phyloP scores from a whole-genome alignment of 106 monocot genomes.

The Platanthera guangdongensis region DNA sequence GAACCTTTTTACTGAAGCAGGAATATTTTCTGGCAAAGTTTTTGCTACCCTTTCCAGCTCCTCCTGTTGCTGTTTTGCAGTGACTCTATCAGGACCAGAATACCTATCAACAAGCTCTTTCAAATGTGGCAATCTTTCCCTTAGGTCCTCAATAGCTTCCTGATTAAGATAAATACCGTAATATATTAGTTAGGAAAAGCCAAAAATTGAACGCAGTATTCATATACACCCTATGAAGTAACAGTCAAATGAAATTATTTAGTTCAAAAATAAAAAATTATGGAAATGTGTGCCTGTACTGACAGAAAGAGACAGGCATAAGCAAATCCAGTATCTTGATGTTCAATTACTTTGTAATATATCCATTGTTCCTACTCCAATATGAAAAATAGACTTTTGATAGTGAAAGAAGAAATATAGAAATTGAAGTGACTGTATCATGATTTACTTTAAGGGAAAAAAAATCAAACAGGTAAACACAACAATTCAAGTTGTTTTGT shows the following conservation, averaged over 20 bases:
- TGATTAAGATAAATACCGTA: conserved; percentile 15
- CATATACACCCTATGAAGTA: background rate
- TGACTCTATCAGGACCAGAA: conserved; percentile 73
- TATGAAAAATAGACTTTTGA: background rate
- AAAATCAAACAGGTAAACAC: background rate
- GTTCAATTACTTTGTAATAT: background rate
- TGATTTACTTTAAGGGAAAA: background rate
- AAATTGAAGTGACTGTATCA: background rate
- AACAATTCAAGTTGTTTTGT: background rate
- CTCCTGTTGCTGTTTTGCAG: conserved; percentile 80
- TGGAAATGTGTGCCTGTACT: background rate
- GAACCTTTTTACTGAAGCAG: conserved; percentile 80
- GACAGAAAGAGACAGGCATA: background rate
- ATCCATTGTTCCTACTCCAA: background rate
- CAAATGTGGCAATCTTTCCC: conserved; percentile 50
- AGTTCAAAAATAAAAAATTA: background rate
- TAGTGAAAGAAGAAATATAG: background rate
- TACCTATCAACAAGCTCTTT: conserved; percentile 74
- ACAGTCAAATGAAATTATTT: background rate
- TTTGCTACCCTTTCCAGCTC: conserved; percentile 80
- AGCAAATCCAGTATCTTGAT: background rate
- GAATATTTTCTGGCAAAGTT: conserved; percentile 66
- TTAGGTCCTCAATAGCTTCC: conserved; percentile 58
- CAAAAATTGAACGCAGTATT: background rate
- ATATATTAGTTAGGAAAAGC: background rate